These are phyloP conservation scores for Stephanodiscus triporus DNA, from an alignment of 108 stramenopile species.

Conservation along the genomic window DNA sequence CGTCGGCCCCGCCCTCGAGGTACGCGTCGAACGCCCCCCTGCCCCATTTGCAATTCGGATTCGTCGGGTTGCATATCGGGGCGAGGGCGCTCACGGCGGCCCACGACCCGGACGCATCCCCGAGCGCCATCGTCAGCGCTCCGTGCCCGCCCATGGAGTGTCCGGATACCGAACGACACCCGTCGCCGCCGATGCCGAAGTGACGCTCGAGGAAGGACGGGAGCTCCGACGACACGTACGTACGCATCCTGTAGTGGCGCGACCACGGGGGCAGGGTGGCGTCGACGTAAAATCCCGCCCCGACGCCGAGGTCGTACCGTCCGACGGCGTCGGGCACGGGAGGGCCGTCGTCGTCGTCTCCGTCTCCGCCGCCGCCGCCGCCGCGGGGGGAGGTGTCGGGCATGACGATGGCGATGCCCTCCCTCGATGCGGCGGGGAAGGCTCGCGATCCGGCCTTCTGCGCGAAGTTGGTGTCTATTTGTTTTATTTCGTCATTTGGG, in stretches of 20 bases:
- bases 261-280: conserved; percentile 86
- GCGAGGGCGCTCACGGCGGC: conserved; percentile 89
- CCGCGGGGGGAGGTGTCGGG: conserved; percentile 97
- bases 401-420: conserved; percentile 90
- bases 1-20: conserved; percentile 76
- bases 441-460: conserved; percentile 84
- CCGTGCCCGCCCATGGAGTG: conserved; percentile 96
- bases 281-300: conserved; percentile 98
- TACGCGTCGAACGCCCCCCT: conserved; percentile 95
- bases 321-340: conserved; percentile 69
- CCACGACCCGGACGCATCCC: conserved; percentile 52
- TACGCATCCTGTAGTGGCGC: conserved; percentile 93
- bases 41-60: conserved; percentile 94
- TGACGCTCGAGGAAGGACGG: conserved; percentile 70
- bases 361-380: conserved; percentile 76
- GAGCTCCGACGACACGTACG: conserved; percentile 92
- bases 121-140: conserved; percentile 80
- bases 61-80: conserved; percentile 89
- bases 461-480: conserved; percentile 82
- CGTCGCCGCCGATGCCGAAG: conserved; percentile 54
- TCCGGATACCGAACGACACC: conserved; percentile 75
- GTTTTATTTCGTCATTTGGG: background rate
- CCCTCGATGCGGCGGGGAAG: conserved; percentile 70
- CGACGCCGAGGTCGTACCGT: conserved; percentile 96
- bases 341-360: no score